Percentiles rank a stretch among this genome's conserved stretches.
Evolutionary conservation across 208 protist species (phyloP).

Genomic region (Acanthamoeba rhysodes): DNA sequence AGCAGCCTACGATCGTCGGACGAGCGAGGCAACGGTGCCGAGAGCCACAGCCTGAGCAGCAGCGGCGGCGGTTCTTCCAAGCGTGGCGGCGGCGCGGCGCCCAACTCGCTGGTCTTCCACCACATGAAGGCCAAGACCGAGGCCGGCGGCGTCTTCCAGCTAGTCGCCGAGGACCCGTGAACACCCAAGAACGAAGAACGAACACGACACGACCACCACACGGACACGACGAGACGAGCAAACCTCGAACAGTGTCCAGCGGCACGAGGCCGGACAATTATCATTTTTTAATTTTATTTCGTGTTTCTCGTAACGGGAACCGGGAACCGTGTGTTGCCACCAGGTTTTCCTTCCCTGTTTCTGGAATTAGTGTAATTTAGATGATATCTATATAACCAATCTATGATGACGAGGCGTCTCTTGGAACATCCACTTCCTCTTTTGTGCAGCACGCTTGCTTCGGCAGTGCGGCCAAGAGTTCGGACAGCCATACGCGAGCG

Average conservation of each 20-base stretch:
- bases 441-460: too few species aligned
- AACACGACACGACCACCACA: too few species aligned
- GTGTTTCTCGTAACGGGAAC: too few species aligned
- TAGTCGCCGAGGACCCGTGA: conserved; percentile 40
- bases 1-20: conserved; percentile 33
- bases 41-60: conserved; percentile 1
- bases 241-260: too few species aligned
- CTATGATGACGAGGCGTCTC: too few species aligned
- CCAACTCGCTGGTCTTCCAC: conserved; percentile 52
- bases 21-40: neutral
- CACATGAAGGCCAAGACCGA: conserved; percentile 58
- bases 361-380: neutral
- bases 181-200: neutral
- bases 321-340: too few species aligned
- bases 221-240: too few species aligned
- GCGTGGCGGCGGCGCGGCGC: neutral
- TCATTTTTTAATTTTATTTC: neutral
- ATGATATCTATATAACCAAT: neutral
- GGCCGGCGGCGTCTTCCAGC: conserved; percentile 24
- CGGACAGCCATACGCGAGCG: neutral
- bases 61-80: neutral
- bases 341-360: too few species aligned
- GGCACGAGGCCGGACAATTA: neutral
- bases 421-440: too few species aligned
- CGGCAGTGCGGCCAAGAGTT: neutral